phyloP scores from a whole-genome alignment of 768 basidiomycete genomes.

The Suillus subalutaceus region DNA sequence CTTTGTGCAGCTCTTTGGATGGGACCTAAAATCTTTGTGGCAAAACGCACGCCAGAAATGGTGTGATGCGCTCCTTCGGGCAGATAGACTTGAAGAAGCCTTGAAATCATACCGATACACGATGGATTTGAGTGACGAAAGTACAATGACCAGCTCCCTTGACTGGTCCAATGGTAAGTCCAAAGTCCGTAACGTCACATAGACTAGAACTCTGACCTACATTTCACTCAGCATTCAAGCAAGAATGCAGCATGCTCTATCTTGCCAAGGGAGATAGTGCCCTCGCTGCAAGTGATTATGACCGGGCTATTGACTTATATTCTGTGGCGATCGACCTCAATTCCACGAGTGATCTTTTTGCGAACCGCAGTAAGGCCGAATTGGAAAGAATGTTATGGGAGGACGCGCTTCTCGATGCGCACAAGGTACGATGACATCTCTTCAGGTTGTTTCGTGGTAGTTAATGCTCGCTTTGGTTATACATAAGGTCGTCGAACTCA shows the following conservation, averaged over 20 bases:
- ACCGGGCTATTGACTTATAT: slow-evolving; percentile 20
- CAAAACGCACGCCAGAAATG: neutral
- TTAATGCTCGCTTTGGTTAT: neutral
- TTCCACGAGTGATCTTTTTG: slow-evolving; percentile 11
- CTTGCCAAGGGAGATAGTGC: neutral
- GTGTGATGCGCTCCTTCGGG: neutral
- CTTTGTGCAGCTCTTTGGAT: neutral
- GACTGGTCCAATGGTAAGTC: too few relatives aligned
- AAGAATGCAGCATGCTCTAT: neutral
- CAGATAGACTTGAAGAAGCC: neutral
- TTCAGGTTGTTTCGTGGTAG: neutral
- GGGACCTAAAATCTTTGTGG: neutral
- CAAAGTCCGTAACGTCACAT: too few relatives aligned
- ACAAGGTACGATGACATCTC: neutral
- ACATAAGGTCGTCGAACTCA: slow-evolving; percentile 18
- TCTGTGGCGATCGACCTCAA: slow-evolving; percentile 16
- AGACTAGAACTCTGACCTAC: too few relatives aligned
- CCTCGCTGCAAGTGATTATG: slow-evolving; percentile 8
- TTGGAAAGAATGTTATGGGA: slow-evolving; percentile 13
- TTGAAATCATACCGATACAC: neutral
- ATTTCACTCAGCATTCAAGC: neutral
- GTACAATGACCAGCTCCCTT: neutral
- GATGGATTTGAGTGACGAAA: neutral
- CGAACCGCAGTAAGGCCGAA: slow-evolving; percentile 20
- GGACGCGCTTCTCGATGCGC: neutral